phyloP scores from a whole-genome alignment of 345 rosid species.

The Conringia planisiliqua region DNA sequence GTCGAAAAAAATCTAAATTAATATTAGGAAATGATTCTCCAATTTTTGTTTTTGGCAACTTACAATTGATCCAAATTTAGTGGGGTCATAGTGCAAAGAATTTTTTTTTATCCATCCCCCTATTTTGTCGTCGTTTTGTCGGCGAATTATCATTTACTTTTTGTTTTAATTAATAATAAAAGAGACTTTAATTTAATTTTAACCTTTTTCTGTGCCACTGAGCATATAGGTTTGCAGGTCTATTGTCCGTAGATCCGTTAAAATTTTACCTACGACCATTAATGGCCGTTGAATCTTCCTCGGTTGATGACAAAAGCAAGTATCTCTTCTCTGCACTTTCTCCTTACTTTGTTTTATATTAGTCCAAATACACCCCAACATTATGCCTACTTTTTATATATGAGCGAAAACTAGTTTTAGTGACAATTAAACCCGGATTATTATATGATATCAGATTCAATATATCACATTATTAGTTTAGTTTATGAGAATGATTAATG shows the following conservation, averaged over 20 bases:
- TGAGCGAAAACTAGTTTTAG: background rate
- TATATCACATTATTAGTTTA: background rate
- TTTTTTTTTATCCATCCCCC: background rate
- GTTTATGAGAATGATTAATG: background rate
- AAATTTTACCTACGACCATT: constrained; percentile 16
- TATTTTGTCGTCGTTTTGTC: constrained; percentile 26
- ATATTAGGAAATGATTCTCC: background rate
- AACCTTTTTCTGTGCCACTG: background rate
- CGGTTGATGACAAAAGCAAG: constrained; percentile 15
- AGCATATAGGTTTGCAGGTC: background rate
- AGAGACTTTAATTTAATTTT: background rate
- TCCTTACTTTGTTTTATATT: background rate
- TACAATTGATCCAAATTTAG: background rate
- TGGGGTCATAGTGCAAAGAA: constrained; percentile 24
- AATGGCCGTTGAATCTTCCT: constrained; percentile 42
- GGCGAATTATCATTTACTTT: constrained; percentile 32
- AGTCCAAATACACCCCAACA: constrained; percentile 10
- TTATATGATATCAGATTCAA: background rate
- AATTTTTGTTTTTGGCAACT: background rate
- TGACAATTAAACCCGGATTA: background rate
- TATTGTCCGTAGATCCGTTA: constrained; percentile 15
- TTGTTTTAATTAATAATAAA: background rate
- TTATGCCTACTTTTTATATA: background rate
- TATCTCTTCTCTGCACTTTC: background rate
- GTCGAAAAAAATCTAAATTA: background rate